Conservation (phyloP, 495 filamentous ascomycete species). For the Neurospora discreta region DNA sequence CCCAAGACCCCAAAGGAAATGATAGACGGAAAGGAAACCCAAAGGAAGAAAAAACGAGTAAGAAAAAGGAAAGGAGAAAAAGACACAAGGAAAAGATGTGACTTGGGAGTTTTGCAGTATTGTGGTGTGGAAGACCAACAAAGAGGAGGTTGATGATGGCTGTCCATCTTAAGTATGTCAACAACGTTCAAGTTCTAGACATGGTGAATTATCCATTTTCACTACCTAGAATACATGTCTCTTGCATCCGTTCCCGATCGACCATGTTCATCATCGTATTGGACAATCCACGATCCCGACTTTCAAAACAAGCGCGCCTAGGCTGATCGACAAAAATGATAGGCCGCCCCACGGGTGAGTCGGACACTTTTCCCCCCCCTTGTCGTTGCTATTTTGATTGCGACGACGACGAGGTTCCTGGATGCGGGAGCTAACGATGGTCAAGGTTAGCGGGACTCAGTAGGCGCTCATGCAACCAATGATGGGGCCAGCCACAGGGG, state of each 20-base stretch:
- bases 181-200: not conserved
- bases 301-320: not conserved
- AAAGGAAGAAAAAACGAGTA: slow-evolving; percentile 5
- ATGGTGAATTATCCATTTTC: not conserved
- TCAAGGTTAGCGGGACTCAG: slow-evolving; percentile 1
- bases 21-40: slow-evolving; percentile 11
- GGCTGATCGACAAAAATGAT: not conserved
- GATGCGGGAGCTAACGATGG: not conserved
- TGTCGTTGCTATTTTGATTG: not conserved
- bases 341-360: not conserved
- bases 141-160: not conserved
- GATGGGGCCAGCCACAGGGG: not conserved
- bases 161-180: not conserved
- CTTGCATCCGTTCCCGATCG: not conserved
- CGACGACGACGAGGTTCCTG: not conserved
- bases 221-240: not conserved
- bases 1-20: slow-evolving; percentile 6
- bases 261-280: not conserved
- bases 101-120: slow-evolving; percentile 4
- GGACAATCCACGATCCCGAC: not conserved
- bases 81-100: slow-evolving; percentile 11
- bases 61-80: slow-evolving; percentile 11
- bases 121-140: not conserved
- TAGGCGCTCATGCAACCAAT: slow-evolving; percentile 11
- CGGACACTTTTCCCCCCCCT: not conserved